Evolutionary conservation across 2,329 filamentous ascomycete genomes (phyloP), one percentile per base, ranked within the genome.

Genomic region (Alternaria postmessia): DNA sequence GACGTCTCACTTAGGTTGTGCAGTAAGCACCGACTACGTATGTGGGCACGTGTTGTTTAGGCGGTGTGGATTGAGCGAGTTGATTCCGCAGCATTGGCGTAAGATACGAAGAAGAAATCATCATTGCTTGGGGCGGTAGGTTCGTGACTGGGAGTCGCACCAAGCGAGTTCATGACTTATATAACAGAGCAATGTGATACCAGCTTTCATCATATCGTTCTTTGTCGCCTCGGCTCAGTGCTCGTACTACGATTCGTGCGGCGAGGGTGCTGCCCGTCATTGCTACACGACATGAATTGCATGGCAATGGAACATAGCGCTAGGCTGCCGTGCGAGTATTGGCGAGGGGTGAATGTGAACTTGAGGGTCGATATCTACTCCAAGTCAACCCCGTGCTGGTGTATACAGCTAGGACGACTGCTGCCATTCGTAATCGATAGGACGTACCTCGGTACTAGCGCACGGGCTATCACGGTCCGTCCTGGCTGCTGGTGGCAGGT

Each of bases 1-100:
- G 62, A 70, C 65, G 54, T 54, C 24, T 8, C 18, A 44, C n/a
- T 8, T 62, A 77, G 76, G 76, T 78, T 66, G 75, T 78, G 62
- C 74, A 77, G 69, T 78, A 75, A 67, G 65, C 48, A 61, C 36
- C 22, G 36, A 43, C 20, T 20, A 39, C 16, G 7, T n/a, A n/a
- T 28, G 16, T 51, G 26, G 32, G 41, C n/a, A 47, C 39, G 51
- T 60, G 57, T 54, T 51, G 32, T 54, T 54, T 38, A 49, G 18
- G 53, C 39, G 61, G 53, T 36, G 49, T 32, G 44, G 36, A 42
- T 18, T 36, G 47, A 30, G n/a, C 22, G 36, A 26, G 34, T 39
- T 39, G 47, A 51, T 51, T 44, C 43, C 12, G 41, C 20, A 41
- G 57, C 20, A 28, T 52, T 49, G 53, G 41, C 32, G 47, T 14